A percentile compares a stretch with the other conserved stretches of the same genome.
These are phyloP conservation scores for Hymenoscyphus infarciens DNA, from an alignment of 2,329 filamentous ascomycete species.

Conservation along the genomic window DNA sequence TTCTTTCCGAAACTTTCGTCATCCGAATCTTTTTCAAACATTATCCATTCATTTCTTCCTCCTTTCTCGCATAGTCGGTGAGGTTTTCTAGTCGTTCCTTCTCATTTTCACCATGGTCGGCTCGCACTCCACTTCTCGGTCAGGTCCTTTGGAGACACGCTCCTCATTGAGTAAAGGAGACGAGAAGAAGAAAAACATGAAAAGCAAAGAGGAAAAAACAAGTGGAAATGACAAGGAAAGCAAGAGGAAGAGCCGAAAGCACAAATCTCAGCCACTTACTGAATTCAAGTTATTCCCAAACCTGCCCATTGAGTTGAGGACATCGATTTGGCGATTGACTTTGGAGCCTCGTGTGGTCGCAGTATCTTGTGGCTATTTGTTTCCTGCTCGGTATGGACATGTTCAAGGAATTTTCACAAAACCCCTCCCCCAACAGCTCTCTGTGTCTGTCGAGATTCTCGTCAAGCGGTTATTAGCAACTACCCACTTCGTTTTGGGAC, in stretches of 20 bases:
- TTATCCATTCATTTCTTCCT: too few relatives aligned
- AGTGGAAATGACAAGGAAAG: too few relatives aligned
- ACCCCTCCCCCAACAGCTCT: slow-evolving; percentile 13
- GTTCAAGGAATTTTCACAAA: slow-evolving; percentile 16
- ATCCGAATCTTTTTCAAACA: too few relatives aligned
- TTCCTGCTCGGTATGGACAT: too few relatives aligned
- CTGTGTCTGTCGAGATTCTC: slow-evolving; percentile 18
- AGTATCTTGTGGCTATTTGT: slow-evolving; percentile 2
- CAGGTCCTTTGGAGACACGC: not conserved
- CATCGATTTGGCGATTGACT: slow-evolving; percentile 20
- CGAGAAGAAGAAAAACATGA: not conserved
- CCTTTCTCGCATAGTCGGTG: too few relatives aligned
- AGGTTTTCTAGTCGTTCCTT: too few relatives aligned
- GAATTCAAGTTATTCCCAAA: not conserved
- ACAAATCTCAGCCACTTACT: too few relatives aligned
- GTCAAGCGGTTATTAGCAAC: slow-evolving; percentile 6
- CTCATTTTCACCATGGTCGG: not conserved
- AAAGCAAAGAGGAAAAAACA: not conserved
- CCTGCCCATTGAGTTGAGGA: slow-evolving; percentile 23
- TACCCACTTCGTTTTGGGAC: slow-evolving; percentile 23
- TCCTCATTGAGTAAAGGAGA: too few relatives aligned
- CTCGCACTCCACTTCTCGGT: not conserved
- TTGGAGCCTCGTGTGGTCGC: slow-evolving; percentile 18
- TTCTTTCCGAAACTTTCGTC: not conserved
- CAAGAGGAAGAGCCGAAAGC: too few relatives aligned